Conservation (phyloP, 1,139 yeast genomes). For the Zygoascus meyerae region DNA sequence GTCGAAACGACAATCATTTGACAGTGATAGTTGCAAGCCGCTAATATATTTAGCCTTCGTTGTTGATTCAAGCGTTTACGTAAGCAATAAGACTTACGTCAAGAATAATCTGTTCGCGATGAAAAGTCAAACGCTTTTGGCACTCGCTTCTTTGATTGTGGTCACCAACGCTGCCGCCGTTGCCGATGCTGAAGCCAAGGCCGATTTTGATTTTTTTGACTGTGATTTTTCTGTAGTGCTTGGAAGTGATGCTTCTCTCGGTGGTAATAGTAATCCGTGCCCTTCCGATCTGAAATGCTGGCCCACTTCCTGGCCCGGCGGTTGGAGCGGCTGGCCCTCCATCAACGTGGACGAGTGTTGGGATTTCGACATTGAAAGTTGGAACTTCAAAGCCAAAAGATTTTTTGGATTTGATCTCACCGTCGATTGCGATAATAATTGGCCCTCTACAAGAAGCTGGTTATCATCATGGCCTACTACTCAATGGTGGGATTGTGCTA, state of each 20-base stretch:
- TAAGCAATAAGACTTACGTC: no score
- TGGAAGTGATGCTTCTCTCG: no score
- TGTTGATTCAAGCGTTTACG: no score
- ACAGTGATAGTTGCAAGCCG: no score
- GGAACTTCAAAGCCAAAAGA: neutral
- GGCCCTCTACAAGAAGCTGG: conserved; percentile 6
- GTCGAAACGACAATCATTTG: no score
- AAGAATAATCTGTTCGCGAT: no score
- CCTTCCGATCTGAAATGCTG: conserved; percentile 1
- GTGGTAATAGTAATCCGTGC: neutral
- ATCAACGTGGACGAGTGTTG: neutral
- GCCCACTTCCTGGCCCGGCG: conserved; percentile 5
- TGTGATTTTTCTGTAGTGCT: no score
- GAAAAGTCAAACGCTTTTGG: no score
- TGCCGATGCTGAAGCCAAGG: neutral
- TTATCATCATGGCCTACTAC: conserved; percentile 7
- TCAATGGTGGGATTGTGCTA: conserved; percentile 7
- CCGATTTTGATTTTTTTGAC: no score
- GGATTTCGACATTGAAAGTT: neutral
- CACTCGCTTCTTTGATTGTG: conserved; percentile 2
- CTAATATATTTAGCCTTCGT: no score
- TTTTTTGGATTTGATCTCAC: neutral
- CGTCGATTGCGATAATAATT: neutral
- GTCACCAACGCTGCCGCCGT: neutral
- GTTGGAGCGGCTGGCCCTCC: neutral